A percentile compares a stretch with the other conserved stretches of the same genome.
These are phyloP conservation scores for Leonotis leonurus DNA, from an alignment of 257 asterid species.

Conservation along the genomic window DNA sequence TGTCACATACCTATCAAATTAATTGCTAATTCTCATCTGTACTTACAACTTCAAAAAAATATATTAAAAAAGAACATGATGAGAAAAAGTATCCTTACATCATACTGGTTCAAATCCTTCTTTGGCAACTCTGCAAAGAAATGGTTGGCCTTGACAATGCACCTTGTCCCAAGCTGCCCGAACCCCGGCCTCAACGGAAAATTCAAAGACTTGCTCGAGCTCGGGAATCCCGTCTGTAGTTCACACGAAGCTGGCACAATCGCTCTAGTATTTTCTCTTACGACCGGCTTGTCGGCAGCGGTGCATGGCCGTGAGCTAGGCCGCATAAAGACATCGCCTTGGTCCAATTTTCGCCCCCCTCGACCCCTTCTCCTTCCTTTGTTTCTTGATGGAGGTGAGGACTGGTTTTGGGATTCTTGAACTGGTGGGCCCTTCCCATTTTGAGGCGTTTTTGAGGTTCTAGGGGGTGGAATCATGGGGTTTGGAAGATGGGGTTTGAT, in stretches of 20 bases:
- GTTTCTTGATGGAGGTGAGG: constrained; percentile 63
- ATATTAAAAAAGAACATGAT: background rate
- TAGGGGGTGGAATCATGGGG: constrained; percentile 35
- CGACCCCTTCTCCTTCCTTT: constrained; percentile 80
- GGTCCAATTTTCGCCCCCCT: constrained; percentile 85
- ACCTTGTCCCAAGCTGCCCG: constrained; percentile 87
- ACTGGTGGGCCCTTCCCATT: constrained; percentile 57
- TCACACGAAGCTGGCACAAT: constrained; percentile 21
- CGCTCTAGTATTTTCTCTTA: constrained; percentile 21
- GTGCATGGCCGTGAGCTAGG: constrained; percentile 93
- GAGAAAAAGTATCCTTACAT: constrained; percentile 54
- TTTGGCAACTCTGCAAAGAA: constrained; percentile 87
- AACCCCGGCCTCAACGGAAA: constrained; percentile 85
- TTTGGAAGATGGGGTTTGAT: constrained; percentile 58
- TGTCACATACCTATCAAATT: constrained; percentile 25
- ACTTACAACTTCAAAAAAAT: constrained; percentile 7
- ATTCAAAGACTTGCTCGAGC: constrained; percentile 69
- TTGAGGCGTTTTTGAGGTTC: constrained; percentile 42
- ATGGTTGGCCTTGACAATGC: constrained; percentile 97
- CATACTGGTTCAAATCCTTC: constrained; percentile 93
- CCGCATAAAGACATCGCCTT: constrained; percentile 61
- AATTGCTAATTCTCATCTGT: constrained; percentile 13
- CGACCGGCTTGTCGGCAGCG: constrained; percentile 40
- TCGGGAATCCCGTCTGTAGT: constrained; percentile 39
- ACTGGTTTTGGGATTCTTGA: constrained; percentile 53